Evolutionary conservation across 495 filamentous ascomycete genomes (phyloP).

Genomic region (Neurospora sp.): DNA sequence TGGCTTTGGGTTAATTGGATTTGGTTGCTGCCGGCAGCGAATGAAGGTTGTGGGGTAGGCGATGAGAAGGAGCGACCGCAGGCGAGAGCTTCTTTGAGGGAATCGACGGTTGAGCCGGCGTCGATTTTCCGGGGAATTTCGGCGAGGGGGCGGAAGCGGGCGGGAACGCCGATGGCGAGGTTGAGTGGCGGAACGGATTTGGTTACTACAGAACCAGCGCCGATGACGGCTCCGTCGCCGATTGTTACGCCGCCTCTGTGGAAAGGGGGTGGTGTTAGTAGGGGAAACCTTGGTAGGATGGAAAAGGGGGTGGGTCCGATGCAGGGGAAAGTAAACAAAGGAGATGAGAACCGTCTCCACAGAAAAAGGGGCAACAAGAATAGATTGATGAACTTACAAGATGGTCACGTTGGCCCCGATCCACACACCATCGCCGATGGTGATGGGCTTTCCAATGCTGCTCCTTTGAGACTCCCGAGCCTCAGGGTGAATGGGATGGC

Average conservation of each 20-base stretch:
- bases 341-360: neutral
- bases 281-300: neutral
- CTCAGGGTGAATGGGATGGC: constrained; percentile 16
- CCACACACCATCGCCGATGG: constrained; percentile 24
- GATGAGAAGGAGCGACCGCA: neutral
- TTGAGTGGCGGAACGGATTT: constrained; percentile 15
- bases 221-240: constrained; percentile 25
- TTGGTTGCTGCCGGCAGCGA: neutral
- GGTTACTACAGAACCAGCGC: constrained; percentile 22
- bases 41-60: neutral
- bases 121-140: neutral
- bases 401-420: constrained; percentile 51
- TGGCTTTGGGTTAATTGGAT: neutral
- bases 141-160: constrained; percentile 9
- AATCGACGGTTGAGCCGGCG: neutral
- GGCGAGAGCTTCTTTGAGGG: constrained; percentile 8
- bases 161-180: constrained; percentile 17
- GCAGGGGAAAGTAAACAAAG: constrained; percentile 1
- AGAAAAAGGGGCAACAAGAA: neutral
- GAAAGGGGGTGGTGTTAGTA: neutral
- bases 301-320: neutral
- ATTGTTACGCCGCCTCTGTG: constrained; percentile 23
- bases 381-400: constrained; percentile 14
- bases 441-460: constrained; percentile 24
- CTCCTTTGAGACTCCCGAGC: constrained; percentile 14